phyloP scores from a whole-genome alignment of 2,329 filamentous ascomycete species.

The Ophiosphaerella narmari region DNA sequence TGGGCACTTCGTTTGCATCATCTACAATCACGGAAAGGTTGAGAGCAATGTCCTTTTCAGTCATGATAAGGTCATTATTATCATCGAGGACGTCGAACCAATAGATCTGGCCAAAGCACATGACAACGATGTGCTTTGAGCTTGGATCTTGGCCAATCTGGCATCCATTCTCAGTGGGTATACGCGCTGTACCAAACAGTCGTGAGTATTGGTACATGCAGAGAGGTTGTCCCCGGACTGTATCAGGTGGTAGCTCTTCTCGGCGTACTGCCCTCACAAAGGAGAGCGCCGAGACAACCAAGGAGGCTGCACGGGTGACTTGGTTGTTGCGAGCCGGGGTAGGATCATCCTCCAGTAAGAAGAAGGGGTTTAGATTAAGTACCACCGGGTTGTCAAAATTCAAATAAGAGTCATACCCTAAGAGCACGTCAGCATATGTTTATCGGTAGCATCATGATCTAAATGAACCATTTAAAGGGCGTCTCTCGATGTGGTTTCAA shows the following conservation, averaged over 20 bases:
- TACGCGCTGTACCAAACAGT: slow-evolving; percentile 90
- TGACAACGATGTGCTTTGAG: slow-evolving; percentile 90
- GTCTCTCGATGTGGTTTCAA: too few relatives aligned
- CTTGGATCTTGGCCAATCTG: slow-evolving; percentile 92
- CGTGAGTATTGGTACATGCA: slow-evolving; percentile 99
- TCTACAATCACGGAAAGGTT: slow-evolving; percentile 92
- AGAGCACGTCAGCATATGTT: slow-evolving; percentile 25
- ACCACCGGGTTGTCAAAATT: slow-evolving; percentile 98
- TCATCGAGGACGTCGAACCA: slow-evolving; percentile 98
- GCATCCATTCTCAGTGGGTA: slow-evolving; percentile 92
- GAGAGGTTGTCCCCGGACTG: slow-evolving; percentile 77
- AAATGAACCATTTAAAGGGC: slow-evolving; percentile 2
- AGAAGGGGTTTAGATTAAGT: slow-evolving; percentile 96
- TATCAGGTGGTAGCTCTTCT: slow-evolving; percentile 91
- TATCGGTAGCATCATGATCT: not conserved
- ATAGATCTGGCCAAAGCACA: slow-evolving; percentile 95
- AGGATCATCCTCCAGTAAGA: slow-evolving; percentile 94
- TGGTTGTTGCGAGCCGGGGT: slow-evolving; percentile 96
- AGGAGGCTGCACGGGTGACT: slow-evolving; percentile 88
- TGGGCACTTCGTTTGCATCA: slow-evolving; percentile 85
- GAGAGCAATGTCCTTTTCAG: slow-evolving; percentile 86
- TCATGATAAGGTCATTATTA: slow-evolving; percentile 96
- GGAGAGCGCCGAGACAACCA: slow-evolving; percentile 86
- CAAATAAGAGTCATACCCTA: slow-evolving; percentile 98
- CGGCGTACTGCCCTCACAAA: slow-evolving; percentile 92